phyloP scores from a whole-genome alignment of 116 monocot genomes.

The Zostera marina region DNA sequence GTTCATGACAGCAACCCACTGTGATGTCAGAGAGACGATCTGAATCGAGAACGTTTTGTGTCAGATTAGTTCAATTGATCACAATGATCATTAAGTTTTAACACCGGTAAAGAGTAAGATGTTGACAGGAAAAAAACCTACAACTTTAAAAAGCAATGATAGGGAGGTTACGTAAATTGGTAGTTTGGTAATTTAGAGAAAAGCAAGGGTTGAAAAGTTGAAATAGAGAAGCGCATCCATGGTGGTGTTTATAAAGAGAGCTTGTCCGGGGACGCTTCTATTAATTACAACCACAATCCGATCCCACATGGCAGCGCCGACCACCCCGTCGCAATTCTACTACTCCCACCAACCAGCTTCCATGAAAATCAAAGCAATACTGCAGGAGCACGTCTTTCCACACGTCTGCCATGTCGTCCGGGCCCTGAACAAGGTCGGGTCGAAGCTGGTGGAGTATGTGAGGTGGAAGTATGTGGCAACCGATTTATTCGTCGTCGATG shows the following conservation, averaged over 20 bases:
- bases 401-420: slow-evolving; percentile 14
- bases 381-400: slow-evolving; percentile 26
- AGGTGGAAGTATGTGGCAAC: slow-evolving; percentile 5
- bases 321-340: slow-evolving; percentile 5
- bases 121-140: too few relatives aligned
- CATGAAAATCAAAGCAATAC: slow-evolving; percentile 33
- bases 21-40: not conserved
- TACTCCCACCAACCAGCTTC: slow-evolving; percentile 9
- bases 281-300: too few relatives aligned
- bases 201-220: not conserved
- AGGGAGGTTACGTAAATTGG: slow-evolving; percentile 1
- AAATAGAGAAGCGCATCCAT: not conserved
- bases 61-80: too few relatives aligned
- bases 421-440: slow-evolving; percentile 25
- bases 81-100: too few relatives aligned
- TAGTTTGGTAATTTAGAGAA: not conserved
- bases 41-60: not conserved
- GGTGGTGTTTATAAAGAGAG: slow-evolving; percentile 3
- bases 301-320: slow-evolving; percentile 7
- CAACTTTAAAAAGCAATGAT: slow-evolving; percentile 1
- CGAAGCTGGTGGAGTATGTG: slow-evolving; percentile 12
- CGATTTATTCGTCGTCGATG: slow-evolving; percentile 2
- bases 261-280: too few relatives aligned
- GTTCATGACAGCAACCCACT: not conserved
- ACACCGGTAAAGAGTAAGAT: too few relatives aligned